Conservation (phyloP, 1,284 basidiomycete species). For the Cryptococcus wingfieldii region DNA sequence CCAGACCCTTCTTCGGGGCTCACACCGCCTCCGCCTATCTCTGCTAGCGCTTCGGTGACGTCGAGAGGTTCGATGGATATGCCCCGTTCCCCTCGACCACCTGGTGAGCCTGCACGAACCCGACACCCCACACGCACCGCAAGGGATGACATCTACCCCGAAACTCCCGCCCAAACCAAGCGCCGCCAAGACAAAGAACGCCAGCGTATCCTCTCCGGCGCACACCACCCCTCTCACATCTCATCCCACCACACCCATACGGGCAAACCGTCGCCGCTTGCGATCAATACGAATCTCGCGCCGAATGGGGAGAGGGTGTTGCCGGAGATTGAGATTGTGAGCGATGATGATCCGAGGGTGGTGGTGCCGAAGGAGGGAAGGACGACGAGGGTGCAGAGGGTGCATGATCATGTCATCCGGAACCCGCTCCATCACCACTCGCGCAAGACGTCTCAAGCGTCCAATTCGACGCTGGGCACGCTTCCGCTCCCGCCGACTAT, state of each 20-base stretch:
- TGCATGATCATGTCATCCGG: constrained; percentile 33
- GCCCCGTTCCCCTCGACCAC: background rate
- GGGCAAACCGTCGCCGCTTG: constrained; percentile 8
- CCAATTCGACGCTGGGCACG: background rate
- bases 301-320: constrained; percentile 24
- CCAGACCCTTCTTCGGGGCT: constrained; percentile 1
- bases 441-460: background rate
- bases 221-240: background rate
- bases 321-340: constrained; percentile 46
- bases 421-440: constrained; percentile 21
- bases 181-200: constrained; percentile 41
- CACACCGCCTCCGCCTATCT: constrained; percentile 8
- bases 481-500: too few species aligned
- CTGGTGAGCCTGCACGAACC: background rate
- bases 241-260: background rate
- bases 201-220: constrained; percentile 6
- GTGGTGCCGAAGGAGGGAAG: constrained; percentile 35
- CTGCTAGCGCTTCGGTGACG: constrained; percentile 4
- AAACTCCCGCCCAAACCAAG: constrained; percentile 45
- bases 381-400: constrained; percentile 33
- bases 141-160: constrained; percentile 27
- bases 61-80: background rate
- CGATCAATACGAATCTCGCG: constrained; percentile 20
- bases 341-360: constrained; percentile 46
- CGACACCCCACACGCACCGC: background rate